Evolutionary conservation across 805 yeast genomes (phyloP).

Genomic region (Nakazawaea peltata): DNA sequence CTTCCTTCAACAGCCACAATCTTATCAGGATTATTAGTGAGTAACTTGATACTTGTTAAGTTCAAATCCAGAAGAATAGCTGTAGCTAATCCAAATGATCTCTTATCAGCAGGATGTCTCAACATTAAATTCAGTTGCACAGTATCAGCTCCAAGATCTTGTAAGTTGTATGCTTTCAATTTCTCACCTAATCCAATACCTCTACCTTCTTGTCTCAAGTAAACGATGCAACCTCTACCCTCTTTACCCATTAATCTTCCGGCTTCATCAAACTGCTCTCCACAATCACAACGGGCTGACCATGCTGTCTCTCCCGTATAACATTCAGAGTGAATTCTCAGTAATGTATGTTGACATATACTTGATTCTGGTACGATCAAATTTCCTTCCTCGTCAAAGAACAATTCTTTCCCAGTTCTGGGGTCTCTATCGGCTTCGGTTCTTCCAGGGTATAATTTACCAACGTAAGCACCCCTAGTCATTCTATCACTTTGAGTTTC

Average conservation of each 20-base stretch:
- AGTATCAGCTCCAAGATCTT: slow-evolving; percentile 97
- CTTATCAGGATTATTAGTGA: slow-evolving; percentile 96
- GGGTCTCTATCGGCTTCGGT: slow-evolving; percentile 56
- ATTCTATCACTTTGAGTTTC: slow-evolving; percentile 90
- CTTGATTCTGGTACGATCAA: slow-evolving; percentile 24
- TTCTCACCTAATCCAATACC: slow-evolving; percentile 99
- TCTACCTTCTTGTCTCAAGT: slow-evolving; percentile 95
- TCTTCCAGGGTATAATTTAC: slow-evolving; percentile 85
- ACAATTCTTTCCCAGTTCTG: slow-evolving; percentile 24
- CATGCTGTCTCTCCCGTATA: slow-evolving; percentile 99
- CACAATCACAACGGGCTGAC: slow-evolving; percentile 99
- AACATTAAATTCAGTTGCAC: slow-evolving; percentile 90
- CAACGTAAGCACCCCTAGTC: slow-evolving; percentile 98
- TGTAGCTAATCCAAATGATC: slow-evolving; percentile 89
- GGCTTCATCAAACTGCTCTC: slow-evolving; percentile 98
- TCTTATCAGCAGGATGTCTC: slow-evolving; percentile 97
- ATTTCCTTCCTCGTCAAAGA: slow-evolving; percentile 33
- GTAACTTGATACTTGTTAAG: slow-evolving; percentile 56
- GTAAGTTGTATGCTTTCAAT: slow-evolving; percentile 91
- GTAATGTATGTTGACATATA: slow-evolving; percentile 47
- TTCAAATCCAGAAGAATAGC: slow-evolving; percentile 85
- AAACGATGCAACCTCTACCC: slow-evolving; percentile 92
- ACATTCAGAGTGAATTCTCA: slow-evolving; percentile 93
- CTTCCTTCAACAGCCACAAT: slow-evolving; percentile 91
- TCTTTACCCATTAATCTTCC: slow-evolving; percentile 83